phyloP scores from a whole-genome alignment of 306 rosid genomes.

The Cucurbita pepo region DNA sequence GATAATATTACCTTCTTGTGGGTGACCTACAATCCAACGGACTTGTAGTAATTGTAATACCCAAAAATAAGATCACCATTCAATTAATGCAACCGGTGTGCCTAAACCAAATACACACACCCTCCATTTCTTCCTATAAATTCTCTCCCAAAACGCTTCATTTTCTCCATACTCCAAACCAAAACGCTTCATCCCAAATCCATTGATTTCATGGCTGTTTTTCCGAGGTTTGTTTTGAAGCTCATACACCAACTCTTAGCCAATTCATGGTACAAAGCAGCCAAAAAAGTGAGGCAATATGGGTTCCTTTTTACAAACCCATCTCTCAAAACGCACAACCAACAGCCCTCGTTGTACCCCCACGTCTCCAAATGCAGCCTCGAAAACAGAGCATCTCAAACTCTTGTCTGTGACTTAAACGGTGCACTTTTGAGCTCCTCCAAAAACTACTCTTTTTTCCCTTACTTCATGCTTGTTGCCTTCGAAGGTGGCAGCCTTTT shows the following conservation, averaged over 20 bases:
- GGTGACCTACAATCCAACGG: conserved; percentile 66
- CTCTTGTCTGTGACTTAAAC: conserved; percentile 43
- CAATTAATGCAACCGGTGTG: conserved; percentile 51
- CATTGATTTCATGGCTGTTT: conserved; percentile 7
- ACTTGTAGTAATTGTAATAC: conserved; percentile 3
- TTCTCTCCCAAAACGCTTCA: conserved; percentile 13
- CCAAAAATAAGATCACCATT: background rate
- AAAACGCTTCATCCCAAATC: background rate
- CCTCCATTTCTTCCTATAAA: conserved; percentile 33
- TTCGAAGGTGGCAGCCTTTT: conserved; percentile 79
- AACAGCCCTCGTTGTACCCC: conserved; percentile 25
- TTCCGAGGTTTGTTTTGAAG: conserved; percentile 36
- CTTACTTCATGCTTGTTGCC: conserved; percentile 82
- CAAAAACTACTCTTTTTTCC: conserved; percentile 33
- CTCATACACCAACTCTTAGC: conserved; percentile 47
- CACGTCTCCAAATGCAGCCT: conserved; percentile 31
- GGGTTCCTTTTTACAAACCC: conserved; percentile 10
- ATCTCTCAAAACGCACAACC: conserved; percentile 17
- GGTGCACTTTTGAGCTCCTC: conserved; percentile 30
- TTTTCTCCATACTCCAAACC: conserved; percentile 7
- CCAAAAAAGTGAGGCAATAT: conserved; percentile 50
- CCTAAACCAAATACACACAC: conserved; percentile 38
- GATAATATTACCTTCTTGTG: too few species aligned
- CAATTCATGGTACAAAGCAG: conserved; percentile 47
- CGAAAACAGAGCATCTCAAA: conserved; percentile 30